Conservation (phyloP, 768 basidiomycete genomes). For the Russula foetens region DNA sequence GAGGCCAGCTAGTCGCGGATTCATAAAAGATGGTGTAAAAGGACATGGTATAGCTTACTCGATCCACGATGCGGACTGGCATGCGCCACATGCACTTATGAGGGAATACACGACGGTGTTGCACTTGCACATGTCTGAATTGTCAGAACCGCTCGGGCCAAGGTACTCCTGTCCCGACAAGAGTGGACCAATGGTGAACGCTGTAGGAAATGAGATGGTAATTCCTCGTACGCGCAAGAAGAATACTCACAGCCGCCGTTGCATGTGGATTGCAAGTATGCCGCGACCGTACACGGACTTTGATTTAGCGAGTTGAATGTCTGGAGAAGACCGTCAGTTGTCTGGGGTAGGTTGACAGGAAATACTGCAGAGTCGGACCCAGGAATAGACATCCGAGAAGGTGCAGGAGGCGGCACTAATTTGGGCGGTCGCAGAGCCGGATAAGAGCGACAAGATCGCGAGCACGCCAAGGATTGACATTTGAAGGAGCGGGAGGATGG, state of each 20-base stretch:
- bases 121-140: neutral
- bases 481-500: too few relatives aligned
- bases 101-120: neutral
- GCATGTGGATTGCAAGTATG: neutral
- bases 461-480: too few relatives aligned
- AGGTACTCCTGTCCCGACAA: neutral
- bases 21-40: too few relatives aligned
- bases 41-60: too few relatives aligned
- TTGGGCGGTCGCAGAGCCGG: too few relatives aligned
- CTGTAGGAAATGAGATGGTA: neutral
- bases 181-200: neutral
- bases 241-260: neutral
- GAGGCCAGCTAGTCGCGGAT: too few relatives aligned
- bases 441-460: too few relatives aligned
- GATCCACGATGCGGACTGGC: too few relatives aligned
- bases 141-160: neutral
- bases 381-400: too few relatives aligned
- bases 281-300: neutral
- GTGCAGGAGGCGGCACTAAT: too few relatives aligned
- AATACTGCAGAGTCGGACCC: too few relatives aligned
- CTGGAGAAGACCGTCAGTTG: neutral
- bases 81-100: constrained; percentile 4
- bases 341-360: too few relatives aligned
- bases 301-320: neutral
- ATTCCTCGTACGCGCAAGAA: neutral